These are phyloP conservation scores for Colletotrichum lupini DNA, from an alignment of 2,329 filamentous ascomycete genomes.

Conservation along the genomic window DNA sequence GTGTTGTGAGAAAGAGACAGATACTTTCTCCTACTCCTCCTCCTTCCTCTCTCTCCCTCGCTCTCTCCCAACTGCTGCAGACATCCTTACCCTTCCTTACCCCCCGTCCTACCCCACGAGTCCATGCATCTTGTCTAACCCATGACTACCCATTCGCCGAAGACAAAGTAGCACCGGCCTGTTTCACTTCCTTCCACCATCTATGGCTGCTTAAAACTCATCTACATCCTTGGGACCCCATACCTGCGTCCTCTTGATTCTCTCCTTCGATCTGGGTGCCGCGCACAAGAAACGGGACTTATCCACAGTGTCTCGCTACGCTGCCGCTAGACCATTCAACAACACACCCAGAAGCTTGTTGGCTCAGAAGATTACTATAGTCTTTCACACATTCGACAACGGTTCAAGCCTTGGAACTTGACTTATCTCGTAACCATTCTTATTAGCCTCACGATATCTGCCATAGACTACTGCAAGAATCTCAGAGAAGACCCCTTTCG, in stretches of 20 bases:
- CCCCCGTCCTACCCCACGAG: constrained; percentile 35
- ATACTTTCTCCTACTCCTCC: background rate
- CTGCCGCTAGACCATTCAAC: constrained; percentile 13
- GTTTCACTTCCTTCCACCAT: constrained; percentile 45
- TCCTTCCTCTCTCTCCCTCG: too few relatives aligned
- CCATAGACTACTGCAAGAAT: background rate
- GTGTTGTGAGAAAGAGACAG: constrained; percentile 1
- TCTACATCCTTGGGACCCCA: constrained; percentile 10
- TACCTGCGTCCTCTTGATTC: constrained; percentile 8
- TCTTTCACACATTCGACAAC: background rate
- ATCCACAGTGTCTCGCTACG: constrained; percentile 21
- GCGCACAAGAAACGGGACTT: constrained; percentile 25
- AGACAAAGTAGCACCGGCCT: constrained; percentile 47
- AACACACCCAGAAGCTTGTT: constrained; percentile 2
- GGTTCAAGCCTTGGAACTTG: background rate
- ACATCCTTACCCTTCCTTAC: constrained; percentile 17
- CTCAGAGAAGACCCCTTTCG: background rate
- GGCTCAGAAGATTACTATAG: constrained; percentile 1
- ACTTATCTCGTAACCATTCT: background rate
- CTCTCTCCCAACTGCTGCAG: constrained; percentile 29
- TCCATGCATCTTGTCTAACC: constrained; percentile 36
- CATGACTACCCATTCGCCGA: constrained; percentile 36
- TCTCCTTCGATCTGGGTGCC: constrained; percentile 14
- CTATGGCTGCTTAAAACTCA: constrained; percentile 34
- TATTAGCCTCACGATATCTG: background rate